Evolutionary conservation across 169 alveolate species (phyloP).

Genomic region (Cryptosporidium felis): DNA sequence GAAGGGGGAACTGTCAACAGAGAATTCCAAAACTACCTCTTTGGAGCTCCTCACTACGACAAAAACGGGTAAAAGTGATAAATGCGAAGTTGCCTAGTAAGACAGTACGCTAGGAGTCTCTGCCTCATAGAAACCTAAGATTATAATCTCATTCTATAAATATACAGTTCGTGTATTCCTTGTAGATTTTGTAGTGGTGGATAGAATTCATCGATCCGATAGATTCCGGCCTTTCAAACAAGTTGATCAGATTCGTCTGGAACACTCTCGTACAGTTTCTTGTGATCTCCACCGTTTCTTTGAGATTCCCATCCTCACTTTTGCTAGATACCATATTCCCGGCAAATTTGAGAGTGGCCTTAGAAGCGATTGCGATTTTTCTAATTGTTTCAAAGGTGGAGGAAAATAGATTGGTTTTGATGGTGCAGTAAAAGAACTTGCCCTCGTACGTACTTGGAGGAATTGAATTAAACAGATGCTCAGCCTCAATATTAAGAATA

Average conservation of each 20-base stretch:
- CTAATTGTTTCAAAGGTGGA: slow-evolving; percentile 46
- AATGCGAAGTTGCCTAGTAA: too few relatives aligned
- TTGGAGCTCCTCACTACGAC: too few relatives aligned
- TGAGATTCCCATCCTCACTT: neutral
- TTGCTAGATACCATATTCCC: neutral
- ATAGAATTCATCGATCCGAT: neutral
- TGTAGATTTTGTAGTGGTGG: slow-evolving; percentile 34
- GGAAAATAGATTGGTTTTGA: slow-evolving; percentile 37
- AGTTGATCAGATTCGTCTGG: slow-evolving; percentile 4
- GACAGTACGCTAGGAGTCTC: too few relatives aligned
- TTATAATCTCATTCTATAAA: slow-evolving; percentile 37
- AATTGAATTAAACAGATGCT: slow-evolving; percentile 11
- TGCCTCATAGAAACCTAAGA: too few relatives aligned
- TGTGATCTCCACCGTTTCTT: neutral
- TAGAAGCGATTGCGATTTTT: slow-evolving; percentile 45
- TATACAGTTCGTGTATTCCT: slow-evolving; percentile 46
- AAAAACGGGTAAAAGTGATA: too few relatives aligned
- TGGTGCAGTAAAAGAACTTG: slow-evolving; percentile 46
- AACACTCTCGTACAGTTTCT: slow-evolving; percentile 18
- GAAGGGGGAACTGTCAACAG: too few relatives aligned
- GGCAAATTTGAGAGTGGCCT: slow-evolving; percentile 4
- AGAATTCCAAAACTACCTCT: too few relatives aligned
- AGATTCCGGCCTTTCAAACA: slow-evolving; percentile 17
- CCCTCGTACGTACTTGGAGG: slow-evolving; percentile 28
- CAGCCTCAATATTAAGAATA: slow-evolving; percentile 45